Evolutionary conservation across 1,139 yeast species (phyloP).

Genomic region (Candida pseudoviswanathii): DNA sequence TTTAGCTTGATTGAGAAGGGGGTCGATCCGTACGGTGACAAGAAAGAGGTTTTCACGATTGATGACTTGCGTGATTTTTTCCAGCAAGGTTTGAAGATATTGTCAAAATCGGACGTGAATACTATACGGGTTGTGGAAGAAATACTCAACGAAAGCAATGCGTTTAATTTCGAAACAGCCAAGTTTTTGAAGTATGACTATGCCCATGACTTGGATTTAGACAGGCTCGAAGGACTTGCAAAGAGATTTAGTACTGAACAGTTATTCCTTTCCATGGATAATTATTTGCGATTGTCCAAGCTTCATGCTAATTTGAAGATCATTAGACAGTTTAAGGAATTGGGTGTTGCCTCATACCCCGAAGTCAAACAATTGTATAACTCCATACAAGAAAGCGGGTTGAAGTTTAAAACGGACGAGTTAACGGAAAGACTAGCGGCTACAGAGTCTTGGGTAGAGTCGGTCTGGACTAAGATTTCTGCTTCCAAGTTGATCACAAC

Average conservation of each 20-base stretch:
- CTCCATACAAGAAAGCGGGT: constrained; percentile 28
- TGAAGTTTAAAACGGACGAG: constrained; percentile 24
- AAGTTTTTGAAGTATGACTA: constrained; percentile 26
- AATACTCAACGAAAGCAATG: constrained; percentile 33
- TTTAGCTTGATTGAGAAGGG: constrained; percentile 39
- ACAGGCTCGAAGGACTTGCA: constrained; percentile 25
- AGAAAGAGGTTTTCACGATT: constrained; percentile 40
- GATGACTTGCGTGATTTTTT: constrained; percentile 38
- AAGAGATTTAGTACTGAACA: constrained; percentile 26
- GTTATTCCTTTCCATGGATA: constrained; percentile 30
- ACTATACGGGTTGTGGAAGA: constrained; percentile 24
- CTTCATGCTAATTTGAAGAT: constrained; percentile 27
- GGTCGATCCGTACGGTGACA: constrained; percentile 43
- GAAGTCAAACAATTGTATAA: constrained; percentile 29
- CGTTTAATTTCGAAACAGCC: constrained; percentile 29
- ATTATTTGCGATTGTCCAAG: constrained; percentile 30
- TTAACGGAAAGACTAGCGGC: constrained; percentile 23
- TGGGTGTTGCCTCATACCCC: constrained; percentile 20
- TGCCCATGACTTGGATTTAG: constrained; percentile 28
- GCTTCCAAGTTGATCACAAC: constrained; percentile 30
- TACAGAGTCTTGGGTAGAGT: constrained; percentile 47
- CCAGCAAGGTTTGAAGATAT: constrained; percentile 41
- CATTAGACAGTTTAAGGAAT: constrained; percentile 23
- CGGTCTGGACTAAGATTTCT: constrained; percentile 29
- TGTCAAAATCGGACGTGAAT: constrained; percentile 30